Conservation (phyloP, 2,329 filamentous ascomycete species). For the Epichloe glyceriae region DNA sequence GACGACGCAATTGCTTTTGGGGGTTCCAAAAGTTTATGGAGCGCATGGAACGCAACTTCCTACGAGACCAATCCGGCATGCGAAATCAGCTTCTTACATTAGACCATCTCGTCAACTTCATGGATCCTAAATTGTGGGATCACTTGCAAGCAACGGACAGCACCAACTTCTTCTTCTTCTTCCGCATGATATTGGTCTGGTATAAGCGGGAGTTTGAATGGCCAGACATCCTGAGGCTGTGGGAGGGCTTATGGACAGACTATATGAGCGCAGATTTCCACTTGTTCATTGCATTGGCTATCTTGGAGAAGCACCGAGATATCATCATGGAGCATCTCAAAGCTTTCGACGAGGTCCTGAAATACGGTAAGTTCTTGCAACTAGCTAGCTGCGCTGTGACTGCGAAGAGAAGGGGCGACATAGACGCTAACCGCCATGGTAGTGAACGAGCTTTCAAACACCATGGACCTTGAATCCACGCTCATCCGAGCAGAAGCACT, state of each 20-base stretch:
- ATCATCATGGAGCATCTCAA: constrained; percentile 91
- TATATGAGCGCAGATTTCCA: constrained; percentile 82
- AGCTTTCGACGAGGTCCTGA: constrained; percentile 93
- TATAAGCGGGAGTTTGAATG: constrained; percentile 96
- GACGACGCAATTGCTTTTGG: constrained; percentile 98
- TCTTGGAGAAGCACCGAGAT: constrained; percentile 89
- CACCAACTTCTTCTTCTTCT: constrained; percentile 99
- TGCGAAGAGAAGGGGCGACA: background rate
- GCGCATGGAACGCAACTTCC: constrained; percentile 93
- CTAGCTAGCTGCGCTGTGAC: too few species aligned
- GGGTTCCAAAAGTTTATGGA: constrained; percentile 94
- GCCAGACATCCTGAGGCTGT: constrained; percentile 72
- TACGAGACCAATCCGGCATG: constrained; percentile 95
- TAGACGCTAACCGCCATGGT: background rate
- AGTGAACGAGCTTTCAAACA: constrained; percentile 93
- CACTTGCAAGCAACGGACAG: constrained; percentile 84
- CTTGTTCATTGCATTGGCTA: constrained; percentile 84
- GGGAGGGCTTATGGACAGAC: constrained; percentile 94
- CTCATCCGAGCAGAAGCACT: constrained; percentile 79
- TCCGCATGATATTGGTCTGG: constrained; percentile 97
- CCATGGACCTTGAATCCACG: constrained; percentile 79
- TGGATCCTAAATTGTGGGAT: constrained; percentile 87
- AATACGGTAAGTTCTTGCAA: constrained; percentile 58
- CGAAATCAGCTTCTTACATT: constrained; percentile 78
- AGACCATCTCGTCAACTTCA: constrained; percentile 89